These are phyloP conservation scores for Penicillium sp. DNA, from an alignment of 2,329 filamentous ascomycete genomes.

Conservation along the genomic window DNA sequence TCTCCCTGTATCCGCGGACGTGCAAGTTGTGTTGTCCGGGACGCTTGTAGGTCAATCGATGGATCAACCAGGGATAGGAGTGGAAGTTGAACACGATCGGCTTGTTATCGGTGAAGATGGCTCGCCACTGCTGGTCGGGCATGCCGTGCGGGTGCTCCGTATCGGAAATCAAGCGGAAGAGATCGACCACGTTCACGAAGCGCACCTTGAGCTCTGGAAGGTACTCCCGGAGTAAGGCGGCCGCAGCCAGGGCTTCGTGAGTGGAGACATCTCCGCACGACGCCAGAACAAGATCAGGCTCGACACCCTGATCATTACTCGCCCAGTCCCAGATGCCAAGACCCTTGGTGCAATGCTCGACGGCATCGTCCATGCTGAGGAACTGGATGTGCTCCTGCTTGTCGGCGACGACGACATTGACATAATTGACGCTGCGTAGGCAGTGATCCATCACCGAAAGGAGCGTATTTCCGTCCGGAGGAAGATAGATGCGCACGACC, in stretches of 20 bases:
- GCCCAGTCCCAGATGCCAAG: slow-evolving; percentile 73
- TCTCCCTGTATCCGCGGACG: slow-evolving; percentile 74
- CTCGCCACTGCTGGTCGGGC: slow-evolving; percentile 57
- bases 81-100: slow-evolving; percentile 82
- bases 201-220: slow-evolving; percentile 69
- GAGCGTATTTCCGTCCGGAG: slow-evolving; percentile 72
- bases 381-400: slow-evolving; percentile 75
- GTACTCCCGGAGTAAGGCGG: slow-evolving; percentile 64
- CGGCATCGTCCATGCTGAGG: slow-evolving; percentile 64
- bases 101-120: slow-evolving; percentile 65
- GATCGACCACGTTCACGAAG: slow-evolving; percentile 72
- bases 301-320: slow-evolving; percentile 60
- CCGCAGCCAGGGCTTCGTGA: slow-evolving; percentile 67
- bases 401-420: slow-evolving; percentile 74
- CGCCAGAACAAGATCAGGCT: slow-evolving; percentile 72
- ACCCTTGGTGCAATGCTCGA: slow-evolving; percentile 72
- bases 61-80: slow-evolving; percentile 73
- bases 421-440: slow-evolving; percentile 66
- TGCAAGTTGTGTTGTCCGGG: slow-evolving; percentile 62
- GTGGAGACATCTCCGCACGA: slow-evolving; percentile 70
- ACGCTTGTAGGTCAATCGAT: slow-evolving; percentile 69
- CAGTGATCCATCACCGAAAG: slow-evolving; percentile 73
- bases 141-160: slow-evolving; percentile 69
- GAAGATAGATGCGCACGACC: slow-evolving; percentile 73
- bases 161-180: slow-evolving; percentile 71